Evolutionary conservation across 345 rosid genomes (phyloP), one percentile per base, ranked within the genome.

Genomic region (Brassica incana): DNA sequence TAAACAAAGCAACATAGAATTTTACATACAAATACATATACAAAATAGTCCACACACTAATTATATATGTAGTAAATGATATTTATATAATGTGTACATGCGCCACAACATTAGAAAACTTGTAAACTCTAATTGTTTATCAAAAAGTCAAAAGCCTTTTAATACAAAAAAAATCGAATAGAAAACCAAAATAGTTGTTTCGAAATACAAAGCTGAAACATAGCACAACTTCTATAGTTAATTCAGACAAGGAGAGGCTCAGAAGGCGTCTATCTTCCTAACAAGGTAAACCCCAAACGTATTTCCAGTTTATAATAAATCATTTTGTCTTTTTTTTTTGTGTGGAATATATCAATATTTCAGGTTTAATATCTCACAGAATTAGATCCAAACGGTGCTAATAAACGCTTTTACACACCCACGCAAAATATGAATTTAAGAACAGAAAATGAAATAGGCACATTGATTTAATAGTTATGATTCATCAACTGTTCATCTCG

Each of bases 81-180:
- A 16, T 74, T 2, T 15, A 23, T 2, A 36, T 40, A 50, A 50
- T 63, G 65, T 50, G 18, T 64, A 10, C 69, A 65, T 65, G 67
- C 59, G 5, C 43, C 71, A n/a, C 63, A 18, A 52, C 27, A 50
- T 63, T 70, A 30, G 70, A 63, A 25, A 11, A 52, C 25, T 64
- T 64, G 35, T 65, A 38, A 18, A 72, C 77, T 25, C 33, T 71
- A 71, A 15, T 71, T 70, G 18, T 77, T 33, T 48, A 62, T 50
- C 52, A 69, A 77, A 62, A 77, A 62, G 69, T 62, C 70, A 62
- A 69, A 62, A n/a, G 54, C 75, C 11, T 66, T 48, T 62, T 63
- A 6, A 16, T 63, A 16, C 4, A 33, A 35, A 58, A 59, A 36
- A 59, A 38, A 0, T 60, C 23, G 60, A 38, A 27, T 72, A 25